Evolutionary conservation across 2,329 filamentous ascomycete species (phyloP).

Genomic region (Allantophomopsis lycopodina): DNA sequence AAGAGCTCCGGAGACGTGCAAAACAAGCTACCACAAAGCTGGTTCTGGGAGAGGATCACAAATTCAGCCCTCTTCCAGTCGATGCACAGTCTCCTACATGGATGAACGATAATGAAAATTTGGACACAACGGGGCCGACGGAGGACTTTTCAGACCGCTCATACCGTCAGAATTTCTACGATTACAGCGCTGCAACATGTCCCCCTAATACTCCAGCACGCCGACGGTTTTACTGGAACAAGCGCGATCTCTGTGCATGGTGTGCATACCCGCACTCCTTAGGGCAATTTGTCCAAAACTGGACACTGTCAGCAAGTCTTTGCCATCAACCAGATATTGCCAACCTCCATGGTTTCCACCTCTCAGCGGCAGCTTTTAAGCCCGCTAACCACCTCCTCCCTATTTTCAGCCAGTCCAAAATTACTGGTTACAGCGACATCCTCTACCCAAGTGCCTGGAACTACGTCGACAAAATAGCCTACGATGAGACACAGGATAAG

Average conservation of each 20-base stretch:
- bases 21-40: constrained; percentile 2
- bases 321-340: constrained; percentile 34
- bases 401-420: constrained; percentile 40
- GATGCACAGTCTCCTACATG: background rate
- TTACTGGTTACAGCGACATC: constrained; percentile 39
- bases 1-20: constrained; percentile 1
- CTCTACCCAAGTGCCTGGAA: constrained; percentile 26
- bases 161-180: constrained; percentile 24
- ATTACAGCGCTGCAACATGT: constrained; percentile 21
- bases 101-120: background rate
- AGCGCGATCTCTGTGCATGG: constrained; percentile 17
- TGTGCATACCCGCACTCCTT: constrained; percentile 22
- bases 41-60: constrained; percentile 1
- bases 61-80: constrained; percentile 2
- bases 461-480: constrained; percentile 23
- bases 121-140: background rate
- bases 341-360: constrained; percentile 35
- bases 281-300: constrained; percentile 8
- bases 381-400: constrained; percentile 33
- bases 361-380: constrained; percentile 27
- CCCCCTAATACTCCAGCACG: constrained; percentile 30
- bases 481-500: constrained; percentile 24
- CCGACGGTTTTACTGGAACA: constrained; percentile 24
- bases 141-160: background rate
- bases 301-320: constrained; percentile 25